Percentiles rank a stretch among this genome's conserved stretches.
Conservation (phyloP, 2,329 filamentous ascomycete species). For the Colletotrichum tanaceti region DNA sequence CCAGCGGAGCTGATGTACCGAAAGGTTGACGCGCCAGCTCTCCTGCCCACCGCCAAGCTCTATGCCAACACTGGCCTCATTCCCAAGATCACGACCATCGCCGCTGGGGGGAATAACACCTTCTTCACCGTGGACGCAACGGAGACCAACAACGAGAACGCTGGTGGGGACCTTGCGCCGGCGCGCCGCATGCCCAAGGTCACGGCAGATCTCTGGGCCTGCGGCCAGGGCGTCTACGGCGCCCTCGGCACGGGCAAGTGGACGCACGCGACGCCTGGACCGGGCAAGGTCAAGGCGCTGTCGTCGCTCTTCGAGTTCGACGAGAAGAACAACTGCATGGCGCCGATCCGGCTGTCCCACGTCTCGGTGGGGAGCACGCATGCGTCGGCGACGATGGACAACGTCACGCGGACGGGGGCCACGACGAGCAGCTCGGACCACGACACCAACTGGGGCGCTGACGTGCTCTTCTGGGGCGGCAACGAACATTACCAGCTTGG, state of each 20-base stretch:
- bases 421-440: constrained; percentile 65
- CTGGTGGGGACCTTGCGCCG: constrained; percentile 43
- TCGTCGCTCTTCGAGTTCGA: constrained; percentile 90
- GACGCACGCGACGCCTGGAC: constrained; percentile 84
- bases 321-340: constrained; percentile 72
- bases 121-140: constrained; percentile 88
- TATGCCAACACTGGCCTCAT: constrained; percentile 74
- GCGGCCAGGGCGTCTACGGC: constrained; percentile 87
- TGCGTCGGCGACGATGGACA: constrained; percentile 84
- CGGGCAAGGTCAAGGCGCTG: constrained; percentile 83
- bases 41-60: constrained; percentile 76
- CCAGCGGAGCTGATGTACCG: constrained; percentile 72
- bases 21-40: constrained; percentile 75
- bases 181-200: constrained; percentile 53
- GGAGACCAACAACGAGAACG: constrained; percentile 59
- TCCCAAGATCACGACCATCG: constrained; percentile 79
- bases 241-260: constrained; percentile 86
- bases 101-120: constrained; percentile 86
- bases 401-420: constrained; percentile 75
- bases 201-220: constrained; percentile 85
- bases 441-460: constrained; percentile 88
- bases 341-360: constrained; percentile 81
- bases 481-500: constrained; percentile 96
- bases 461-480: constrained; percentile 92
- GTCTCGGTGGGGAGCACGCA: constrained; percentile 85